Conservation (phyloP, 768 basidiomycete genomes). For the Piloderma croceum region DNA sequence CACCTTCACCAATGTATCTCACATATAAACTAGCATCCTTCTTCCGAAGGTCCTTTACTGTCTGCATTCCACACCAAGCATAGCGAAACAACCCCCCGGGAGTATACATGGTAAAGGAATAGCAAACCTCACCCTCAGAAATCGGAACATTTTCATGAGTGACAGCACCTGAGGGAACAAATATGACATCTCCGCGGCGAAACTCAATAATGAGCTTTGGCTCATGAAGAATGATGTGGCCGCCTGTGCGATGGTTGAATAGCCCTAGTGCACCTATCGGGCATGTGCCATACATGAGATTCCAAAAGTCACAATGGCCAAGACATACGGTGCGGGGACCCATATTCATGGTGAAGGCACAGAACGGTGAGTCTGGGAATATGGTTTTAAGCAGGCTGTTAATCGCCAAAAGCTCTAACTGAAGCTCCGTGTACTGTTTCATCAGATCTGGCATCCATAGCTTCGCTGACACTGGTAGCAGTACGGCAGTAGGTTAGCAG, state of each 20-base stretch:
- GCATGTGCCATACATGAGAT: constrained; percentile 6
- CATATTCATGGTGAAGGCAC: constrained; percentile 6
- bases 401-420: no score
- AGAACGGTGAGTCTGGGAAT: not conserved
- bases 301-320: constrained; percentile 4
- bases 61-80: constrained; percentile 9
- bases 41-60: constrained; percentile 2
- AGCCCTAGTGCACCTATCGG: constrained; percentile 11
- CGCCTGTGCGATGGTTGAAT: constrained; percentile 10
- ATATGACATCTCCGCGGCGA: constrained; percentile 12
- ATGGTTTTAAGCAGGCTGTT: no score
- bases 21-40: constrained; percentile 15
- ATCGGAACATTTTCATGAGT: constrained; percentile 13
- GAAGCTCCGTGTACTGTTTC: no score
- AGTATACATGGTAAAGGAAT: constrained; percentile 13
- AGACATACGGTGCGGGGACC: constrained; percentile 5
- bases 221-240: constrained; percentile 14
- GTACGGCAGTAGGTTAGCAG: no score
- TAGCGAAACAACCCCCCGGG: constrained; percentile 14
- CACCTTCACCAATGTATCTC: no score
- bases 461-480: no score
- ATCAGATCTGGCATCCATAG: no score
- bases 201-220: constrained; percentile 15
- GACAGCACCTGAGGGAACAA: constrained; percentile 16
- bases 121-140: constrained; percentile 1